A percentile compares a stretch with the other conserved stretches of the same genome.
These are phyloP conservation scores for Ogataea trehalophila DNA, from an alignment of 805 yeast genomes.

Conservation along the genomic window DNA sequence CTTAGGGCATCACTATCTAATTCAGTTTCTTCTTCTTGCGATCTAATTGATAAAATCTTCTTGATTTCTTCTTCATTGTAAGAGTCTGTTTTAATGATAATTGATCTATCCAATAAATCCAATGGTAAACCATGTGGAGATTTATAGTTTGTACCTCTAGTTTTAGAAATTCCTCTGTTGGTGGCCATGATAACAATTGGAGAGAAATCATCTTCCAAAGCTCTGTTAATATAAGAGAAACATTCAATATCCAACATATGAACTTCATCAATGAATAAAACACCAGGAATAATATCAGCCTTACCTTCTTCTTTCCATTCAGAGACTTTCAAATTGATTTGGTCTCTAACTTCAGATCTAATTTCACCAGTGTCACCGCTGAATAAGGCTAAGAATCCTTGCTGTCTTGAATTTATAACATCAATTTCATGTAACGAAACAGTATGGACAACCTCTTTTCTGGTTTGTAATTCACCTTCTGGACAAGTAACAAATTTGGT, in stretches of 20 bases:
- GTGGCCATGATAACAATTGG: conserved; percentile 96
- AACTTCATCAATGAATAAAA: conserved; percentile 93
- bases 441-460: conserved; percentile 96
- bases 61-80: conserved; percentile 79
- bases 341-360: conserved; percentile 78
- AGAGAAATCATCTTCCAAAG: conserved; percentile 85
- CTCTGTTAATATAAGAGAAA: conserved; percentile 90
- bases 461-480: conserved; percentile 97
- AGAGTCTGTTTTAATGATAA: conserved; percentile 90
- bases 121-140: conserved; percentile 98
- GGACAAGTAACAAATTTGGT: conserved; percentile 86
- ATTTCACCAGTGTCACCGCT: conserved; percentile 93
- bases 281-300: conserved; percentile 98
- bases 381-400: conserved; percentile 47
- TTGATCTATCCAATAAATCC: conserved; percentile 84
- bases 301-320: conserved; percentile 97
- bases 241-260: conserved; percentile 98
- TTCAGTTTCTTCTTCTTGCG: conserved; percentile 69
- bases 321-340: conserved; percentile 61
- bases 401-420: conserved; percentile 92
- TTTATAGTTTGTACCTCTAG: conserved; percentile 84
- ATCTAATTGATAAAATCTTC: conserved; percentile 76
- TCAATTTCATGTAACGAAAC: conserved; percentile 95
- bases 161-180: conserved; percentile 87
- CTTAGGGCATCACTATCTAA: conserved; percentile 67